Conservation (phyloP, 1,139 yeast species). For the Suhomyces wounanorum region DNA sequence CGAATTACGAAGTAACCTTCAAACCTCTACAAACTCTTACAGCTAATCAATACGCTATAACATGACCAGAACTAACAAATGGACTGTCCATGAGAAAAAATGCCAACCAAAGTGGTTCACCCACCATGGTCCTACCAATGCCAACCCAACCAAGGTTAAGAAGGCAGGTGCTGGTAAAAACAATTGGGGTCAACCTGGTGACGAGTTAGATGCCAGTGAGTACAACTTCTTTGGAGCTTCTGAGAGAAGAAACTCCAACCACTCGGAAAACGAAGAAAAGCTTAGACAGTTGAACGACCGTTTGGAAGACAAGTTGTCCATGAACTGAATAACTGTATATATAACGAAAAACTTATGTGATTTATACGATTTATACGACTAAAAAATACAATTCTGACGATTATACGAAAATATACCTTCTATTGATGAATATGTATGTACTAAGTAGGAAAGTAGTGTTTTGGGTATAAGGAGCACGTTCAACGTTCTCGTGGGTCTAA, state of each 20-base stretch:
- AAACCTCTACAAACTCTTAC: too few relatives aligned
- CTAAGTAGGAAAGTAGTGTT: not conserved
- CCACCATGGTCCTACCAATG: conserved; percentile 65
- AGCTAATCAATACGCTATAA: conserved; percentile 3
- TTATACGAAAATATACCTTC: not conserved
- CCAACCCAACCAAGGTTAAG: conserved; percentile 75
- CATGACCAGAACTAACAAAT: conserved; percentile 87
- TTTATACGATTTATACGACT: conserved; percentile 2
- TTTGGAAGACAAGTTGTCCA: conserved; percentile 22
- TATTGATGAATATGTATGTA: not conserved
- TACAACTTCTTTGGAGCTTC: conserved; percentile 28
- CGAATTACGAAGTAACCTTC: too few relatives aligned
- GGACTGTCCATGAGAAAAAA: conserved; percentile 65
- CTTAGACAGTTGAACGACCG: conserved; percentile 27
- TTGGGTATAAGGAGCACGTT: not conserved
- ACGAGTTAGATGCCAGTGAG: conserved; percentile 46
- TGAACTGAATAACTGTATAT: conserved; percentile 1
- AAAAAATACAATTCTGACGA: not conserved
- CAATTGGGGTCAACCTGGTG: conserved; percentile 75
- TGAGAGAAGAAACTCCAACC: conserved; percentile 47
- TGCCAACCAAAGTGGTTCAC: conserved; percentile 74
- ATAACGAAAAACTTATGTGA: not conserved
- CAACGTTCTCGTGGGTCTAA: not conserved
- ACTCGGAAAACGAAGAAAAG: conserved; percentile 30
- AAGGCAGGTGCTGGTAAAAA: conserved; percentile 84